Evolutionary conservation across 208 protist species (phyloP).

Genomic region (Acanthamoeba triangularis): DNA sequence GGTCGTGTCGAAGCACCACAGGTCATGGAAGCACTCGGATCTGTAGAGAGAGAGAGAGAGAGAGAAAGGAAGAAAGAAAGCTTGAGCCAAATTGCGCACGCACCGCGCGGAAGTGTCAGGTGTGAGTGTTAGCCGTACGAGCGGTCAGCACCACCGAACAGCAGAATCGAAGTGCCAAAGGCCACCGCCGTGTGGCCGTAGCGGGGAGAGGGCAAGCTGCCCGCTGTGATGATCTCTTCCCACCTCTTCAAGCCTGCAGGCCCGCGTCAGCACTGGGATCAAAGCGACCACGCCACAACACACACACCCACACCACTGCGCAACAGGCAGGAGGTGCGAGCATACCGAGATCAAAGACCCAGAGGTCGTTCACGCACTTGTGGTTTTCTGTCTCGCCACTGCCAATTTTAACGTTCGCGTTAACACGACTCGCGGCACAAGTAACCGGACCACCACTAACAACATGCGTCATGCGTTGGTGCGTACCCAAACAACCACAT

Average conservation of each 20-base stretch:
- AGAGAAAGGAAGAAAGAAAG: background rate
- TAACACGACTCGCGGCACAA: background rate
- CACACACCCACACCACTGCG: no score
- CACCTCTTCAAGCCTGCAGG: background rate
- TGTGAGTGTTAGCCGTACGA: background rate
- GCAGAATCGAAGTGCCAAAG: constrained; percentile 44
- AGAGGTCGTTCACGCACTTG: constrained; percentile 60
- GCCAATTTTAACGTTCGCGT: no score
- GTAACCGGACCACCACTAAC: background rate
- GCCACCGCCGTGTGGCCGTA: constrained; percentile 57
- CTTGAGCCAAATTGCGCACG: background rate
- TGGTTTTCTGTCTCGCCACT: constrained; percentile 65
- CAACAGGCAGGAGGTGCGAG: background rate
- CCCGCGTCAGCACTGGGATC: background rate
- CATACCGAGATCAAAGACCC: constrained; percentile 56
- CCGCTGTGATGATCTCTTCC: constrained; percentile 8
- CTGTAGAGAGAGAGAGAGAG: no score
- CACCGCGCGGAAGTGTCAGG: background rate
- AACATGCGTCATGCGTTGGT: background rate
- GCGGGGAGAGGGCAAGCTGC: background rate
- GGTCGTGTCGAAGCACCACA: constrained; percentile 63
- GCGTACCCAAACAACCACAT: constrained; percentile 64
- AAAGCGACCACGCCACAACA: no score
- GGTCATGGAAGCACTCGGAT: constrained; percentile 30
- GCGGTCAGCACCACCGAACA: constrained; percentile 48